Evolutionary conservation across 2,329 filamentous ascomycete genomes (phyloP).

Genomic region (Paraconiothyrium brasiliense): DNA sequence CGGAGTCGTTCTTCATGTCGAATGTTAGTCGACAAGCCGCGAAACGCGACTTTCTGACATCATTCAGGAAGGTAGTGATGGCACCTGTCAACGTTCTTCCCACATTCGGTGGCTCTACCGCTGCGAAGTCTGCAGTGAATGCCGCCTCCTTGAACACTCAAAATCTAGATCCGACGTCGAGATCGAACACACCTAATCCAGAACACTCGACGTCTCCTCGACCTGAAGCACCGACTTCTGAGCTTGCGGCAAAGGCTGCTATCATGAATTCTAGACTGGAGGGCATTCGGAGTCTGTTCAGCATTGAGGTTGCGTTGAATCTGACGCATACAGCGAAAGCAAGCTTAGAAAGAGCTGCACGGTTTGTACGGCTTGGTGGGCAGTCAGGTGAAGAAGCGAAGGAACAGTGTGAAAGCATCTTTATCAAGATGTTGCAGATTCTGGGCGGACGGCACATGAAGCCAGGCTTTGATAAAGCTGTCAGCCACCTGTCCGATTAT

Average conservation of each 20-base stretch:
- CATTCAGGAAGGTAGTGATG: conserved; percentile 99
- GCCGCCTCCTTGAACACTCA: conserved; percentile 36
- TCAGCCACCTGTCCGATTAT: conserved; percentile 89
- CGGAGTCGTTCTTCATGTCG: conserved; percentile 95
- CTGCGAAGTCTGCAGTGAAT: conserved; percentile 49
- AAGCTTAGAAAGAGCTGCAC: conserved; percentile 83
- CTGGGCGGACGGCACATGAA: conserved; percentile 89
- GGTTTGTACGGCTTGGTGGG: conserved; percentile 82
- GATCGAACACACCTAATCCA: conserved; percentile 50
- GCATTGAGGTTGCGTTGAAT: conserved; percentile 91
- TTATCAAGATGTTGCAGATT: conserved; percentile 83
- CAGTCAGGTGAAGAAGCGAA: conserved; percentile 83
- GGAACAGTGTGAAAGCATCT: conserved; percentile 89
- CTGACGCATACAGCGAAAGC: conserved; percentile 89
- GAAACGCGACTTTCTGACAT: conserved; percentile 94
- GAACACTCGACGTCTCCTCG: conserved; percentile 50
- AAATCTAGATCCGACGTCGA: conserved; percentile 42
- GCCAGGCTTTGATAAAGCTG: conserved; percentile 91
- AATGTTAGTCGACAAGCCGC: conserved; percentile 94
- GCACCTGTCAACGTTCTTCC: conserved; percentile 94
- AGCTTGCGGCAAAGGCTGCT: conserved; percentile 95
- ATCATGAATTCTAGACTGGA: conserved; percentile 95
- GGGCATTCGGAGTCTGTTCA: conserved; percentile 94
- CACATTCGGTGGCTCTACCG: conserved; percentile 59
- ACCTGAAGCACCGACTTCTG: conserved; percentile 80